Evolutionary conservation across 495 filamentous ascomycete species (phyloP).

Genomic region (Podospora conica): DNA sequence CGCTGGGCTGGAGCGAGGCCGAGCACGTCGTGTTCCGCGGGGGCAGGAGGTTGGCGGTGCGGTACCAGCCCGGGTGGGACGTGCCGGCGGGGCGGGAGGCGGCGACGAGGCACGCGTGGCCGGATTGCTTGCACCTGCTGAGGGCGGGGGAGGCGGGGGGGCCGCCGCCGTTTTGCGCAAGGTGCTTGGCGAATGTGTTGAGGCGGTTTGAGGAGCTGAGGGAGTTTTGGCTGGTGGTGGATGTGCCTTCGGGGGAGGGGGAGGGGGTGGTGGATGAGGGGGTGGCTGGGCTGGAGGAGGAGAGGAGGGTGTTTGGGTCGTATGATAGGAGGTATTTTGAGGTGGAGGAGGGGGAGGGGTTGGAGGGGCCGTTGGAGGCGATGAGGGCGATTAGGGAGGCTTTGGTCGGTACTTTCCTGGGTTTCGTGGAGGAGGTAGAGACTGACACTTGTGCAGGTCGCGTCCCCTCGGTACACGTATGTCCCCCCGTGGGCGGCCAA

Average conservation of each 20-base stretch:
- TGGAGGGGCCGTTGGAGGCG: slow-evolving; percentile 8
- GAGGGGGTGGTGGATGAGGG: not conserved
- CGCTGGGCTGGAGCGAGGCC: slow-evolving; percentile 13
- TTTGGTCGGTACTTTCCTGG: slow-evolving; percentile 4
- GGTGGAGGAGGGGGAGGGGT: not conserved
- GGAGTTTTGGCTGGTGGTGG: slow-evolving; percentile 18
- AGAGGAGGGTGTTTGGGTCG: slow-evolving; percentile 7
- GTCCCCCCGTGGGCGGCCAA: not conserved
- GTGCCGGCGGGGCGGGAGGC: not conserved
- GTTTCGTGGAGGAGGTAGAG: not conserved
- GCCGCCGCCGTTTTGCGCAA: slow-evolving; percentile 10
- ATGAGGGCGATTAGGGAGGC: slow-evolving; percentile 10
- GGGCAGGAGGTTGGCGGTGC: slow-evolving; percentile 15
- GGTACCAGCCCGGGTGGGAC: slow-evolving; percentile 16
- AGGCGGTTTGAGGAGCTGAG: slow-evolving; percentile 14
- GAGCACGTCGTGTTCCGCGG: slow-evolving; percentile 16
- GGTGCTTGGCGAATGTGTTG: slow-evolving; percentile 14
- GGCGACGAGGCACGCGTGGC: not conserved
- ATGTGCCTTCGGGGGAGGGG: not conserved
- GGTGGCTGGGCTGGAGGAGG: not conserved
- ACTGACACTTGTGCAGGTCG: not conserved
- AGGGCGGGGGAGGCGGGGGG: not conserved
- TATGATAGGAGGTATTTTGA: slow-evolving; percentile 17
- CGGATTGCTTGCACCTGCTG: not conserved
- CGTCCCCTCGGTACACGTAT: not conserved